Base-by-base conservation (phyloP, 352 stramenopile genomes). In the Globisporangium uncinulatum region DNA sequence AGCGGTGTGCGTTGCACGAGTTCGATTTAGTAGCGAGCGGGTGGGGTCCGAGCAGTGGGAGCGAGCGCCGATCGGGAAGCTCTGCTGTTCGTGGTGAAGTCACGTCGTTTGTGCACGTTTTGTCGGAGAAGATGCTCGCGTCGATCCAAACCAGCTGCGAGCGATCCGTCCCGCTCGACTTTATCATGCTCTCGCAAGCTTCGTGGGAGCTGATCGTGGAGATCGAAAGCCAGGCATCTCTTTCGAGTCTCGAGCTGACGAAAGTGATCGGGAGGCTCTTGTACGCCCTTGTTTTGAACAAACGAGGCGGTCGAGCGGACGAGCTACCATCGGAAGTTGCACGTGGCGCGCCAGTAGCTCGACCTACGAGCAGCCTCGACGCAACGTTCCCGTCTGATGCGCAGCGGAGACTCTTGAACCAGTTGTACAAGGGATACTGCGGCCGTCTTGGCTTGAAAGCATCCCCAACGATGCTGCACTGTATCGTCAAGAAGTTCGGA, bases 351-450 rank as follows among this genome's bases (percentile, higher is more conserved):
- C 29, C 19, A 24, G 7, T 54, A 60, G 11, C 51, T 6, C 4
- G 31, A 6, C 7, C 7, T 2, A 1, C 8, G 10, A 54, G 10
- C 31, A 50, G 6, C 19, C 39, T 19, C 7, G 36, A 54, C 5
- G 39, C 17, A 13, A 29, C 52, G 1, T 67, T 73, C 19, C 74
- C 71, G 4, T 50, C 62, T 0, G 73, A 81, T 43, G 65, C 64
- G 2, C 54, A 85, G 46, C 63, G 66, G 8, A 87, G 82, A 42
- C 58, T 86, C 20, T 76, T 86, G 71, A 89, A 87, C 54, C 58
- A 66, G 31, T 57, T 84, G 43, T 89, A 89, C 66, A 86, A 87
- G 49, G 65, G 62, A n/a, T 89, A 87, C 48, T 74, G 73, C 15
- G 37, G 15, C 1, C 58, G 24, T 0, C 52, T 89, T 19, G 67